These are phyloP conservation scores for Cymbopogon flexuosus DNA, from an alignment of 202 grass and related monocot genomes.

Conservation along the genomic window DNA sequence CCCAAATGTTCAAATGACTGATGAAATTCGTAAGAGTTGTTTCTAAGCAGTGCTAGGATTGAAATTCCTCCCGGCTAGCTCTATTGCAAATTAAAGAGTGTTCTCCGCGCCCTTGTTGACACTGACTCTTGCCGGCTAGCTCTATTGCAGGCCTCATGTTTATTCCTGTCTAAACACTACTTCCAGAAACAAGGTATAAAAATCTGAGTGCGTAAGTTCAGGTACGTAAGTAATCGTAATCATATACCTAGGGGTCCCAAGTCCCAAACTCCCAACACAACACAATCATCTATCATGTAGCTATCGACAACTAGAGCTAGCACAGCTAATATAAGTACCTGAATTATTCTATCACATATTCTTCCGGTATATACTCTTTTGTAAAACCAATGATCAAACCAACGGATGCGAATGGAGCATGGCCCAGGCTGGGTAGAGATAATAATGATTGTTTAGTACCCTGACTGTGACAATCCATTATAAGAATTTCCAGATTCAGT, in stretches of 20 bases:
- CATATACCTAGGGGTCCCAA: neutral
- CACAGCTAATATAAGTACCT: neutral
- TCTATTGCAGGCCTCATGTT: neutral
- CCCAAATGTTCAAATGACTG: neutral
- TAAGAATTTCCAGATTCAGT: neutral
- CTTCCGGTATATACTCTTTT: neutral
- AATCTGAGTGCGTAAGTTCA: neutral
- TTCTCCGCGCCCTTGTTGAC: neutral
- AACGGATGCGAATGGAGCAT: constrained; percentile 12
- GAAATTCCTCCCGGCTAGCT: no score
- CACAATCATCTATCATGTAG: neutral
- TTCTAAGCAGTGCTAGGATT: neutral
- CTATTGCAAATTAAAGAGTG: no score
- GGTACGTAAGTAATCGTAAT: neutral
- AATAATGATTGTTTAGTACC: neutral
- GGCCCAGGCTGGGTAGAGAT: neutral
- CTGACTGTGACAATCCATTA: constrained; percentile 10
- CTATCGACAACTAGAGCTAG: neutral
- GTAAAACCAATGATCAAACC: neutral
- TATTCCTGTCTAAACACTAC: neutral
- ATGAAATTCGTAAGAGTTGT: neutral
- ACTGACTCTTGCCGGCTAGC: neutral
- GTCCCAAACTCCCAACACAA: no score
- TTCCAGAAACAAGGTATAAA: neutral
- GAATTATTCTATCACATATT: neutral